Evolutionary conservation across 2,329 filamentous ascomycete genomes (phyloP).

Genomic region (Fusarium citri): DNA sequence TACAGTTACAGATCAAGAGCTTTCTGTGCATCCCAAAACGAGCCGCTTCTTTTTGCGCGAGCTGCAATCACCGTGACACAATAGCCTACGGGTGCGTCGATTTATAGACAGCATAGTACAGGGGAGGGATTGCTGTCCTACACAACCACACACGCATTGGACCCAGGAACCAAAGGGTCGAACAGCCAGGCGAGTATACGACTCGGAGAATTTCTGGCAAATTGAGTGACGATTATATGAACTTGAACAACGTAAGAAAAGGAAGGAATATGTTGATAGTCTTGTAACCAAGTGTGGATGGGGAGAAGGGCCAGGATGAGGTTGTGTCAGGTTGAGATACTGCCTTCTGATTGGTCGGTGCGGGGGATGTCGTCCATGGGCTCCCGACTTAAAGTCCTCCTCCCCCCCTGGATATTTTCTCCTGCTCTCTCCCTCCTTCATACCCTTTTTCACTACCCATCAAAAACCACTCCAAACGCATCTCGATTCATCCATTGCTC

Average conservation of each 20-base stretch:
- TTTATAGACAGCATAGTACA: background rate
- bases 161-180: background rate
- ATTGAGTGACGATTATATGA: background rate
- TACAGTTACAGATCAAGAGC: background rate
- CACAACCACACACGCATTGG: background rate
- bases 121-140: background rate
- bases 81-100: background rate
- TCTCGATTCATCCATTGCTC: slow-evolving; percentile 4
- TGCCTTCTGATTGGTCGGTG: slow-evolving; percentile 36
- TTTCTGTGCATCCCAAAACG: background rate
- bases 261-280: background rate
- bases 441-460: slow-evolving; percentile 31
- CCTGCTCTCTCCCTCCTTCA: slow-evolving; percentile 34
- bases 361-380: slow-evolving; percentile 21
- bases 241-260: background rate
- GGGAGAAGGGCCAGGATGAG: slow-evolving; percentile 31
- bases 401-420: slow-evolving; percentile 30
- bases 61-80: background rate
- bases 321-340: slow-evolving; percentile 39
- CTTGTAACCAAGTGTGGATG: slow-evolving; percentile 3
- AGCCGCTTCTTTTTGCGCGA: background rate
- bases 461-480: slow-evolving; percentile 17
- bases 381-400: slow-evolving; percentile 38
- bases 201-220: background rate
- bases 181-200: background rate